Conservation (phyloP, 2,329 filamentous ascomycete species). For the Diaporthe nobilis region DNA sequence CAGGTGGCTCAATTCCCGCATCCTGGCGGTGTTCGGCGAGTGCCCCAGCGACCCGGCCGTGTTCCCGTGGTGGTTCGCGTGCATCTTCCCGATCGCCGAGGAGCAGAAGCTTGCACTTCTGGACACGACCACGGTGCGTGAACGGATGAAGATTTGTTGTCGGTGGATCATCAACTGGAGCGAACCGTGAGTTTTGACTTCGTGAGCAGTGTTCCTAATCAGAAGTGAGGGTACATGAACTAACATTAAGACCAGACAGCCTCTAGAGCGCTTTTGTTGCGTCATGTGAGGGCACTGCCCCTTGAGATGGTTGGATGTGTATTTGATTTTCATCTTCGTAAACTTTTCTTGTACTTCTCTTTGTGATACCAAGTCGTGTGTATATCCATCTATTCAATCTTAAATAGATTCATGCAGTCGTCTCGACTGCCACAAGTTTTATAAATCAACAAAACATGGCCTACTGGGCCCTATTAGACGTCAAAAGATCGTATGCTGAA, state of each 20-base stretch:
- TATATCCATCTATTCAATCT: constrained; percentile 3
- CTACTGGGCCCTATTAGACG: not conserved
- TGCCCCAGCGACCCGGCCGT: constrained; percentile 81
- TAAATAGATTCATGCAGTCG: not conserved
- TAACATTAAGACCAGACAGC: constrained; percentile 59
- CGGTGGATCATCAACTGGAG: constrained; percentile 83
- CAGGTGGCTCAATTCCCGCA: constrained; percentile 80
- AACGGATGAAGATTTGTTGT: constrained; percentile 86
- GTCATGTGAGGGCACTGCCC: constrained; percentile 17
- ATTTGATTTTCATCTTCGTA: not conserved
- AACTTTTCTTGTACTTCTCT: constrained; percentile 18
- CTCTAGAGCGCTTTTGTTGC: constrained; percentile 23
- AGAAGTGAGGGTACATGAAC: constrained; percentile 64
- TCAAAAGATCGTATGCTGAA: not conserved
- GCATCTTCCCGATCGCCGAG: constrained; percentile 82
- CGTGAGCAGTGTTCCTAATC: not conserved
- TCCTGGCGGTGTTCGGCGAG: constrained; percentile 82
- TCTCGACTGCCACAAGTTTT: not conserved
- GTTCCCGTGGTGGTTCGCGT: constrained; percentile 94
- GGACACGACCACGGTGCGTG: constrained; percentile 80
- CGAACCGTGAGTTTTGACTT: constrained; percentile 46
- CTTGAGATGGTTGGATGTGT: not conserved
- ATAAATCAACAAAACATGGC: not conserved
- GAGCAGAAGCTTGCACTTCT: constrained; percentile 85
- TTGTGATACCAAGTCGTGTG: constrained; percentile 26